Evolutionary conservation across 2,329 filamentous ascomycete species (phyloP), one percentile per base, ranked within the genome.

Genomic region (Bipolaris sorokiniana): DNA sequence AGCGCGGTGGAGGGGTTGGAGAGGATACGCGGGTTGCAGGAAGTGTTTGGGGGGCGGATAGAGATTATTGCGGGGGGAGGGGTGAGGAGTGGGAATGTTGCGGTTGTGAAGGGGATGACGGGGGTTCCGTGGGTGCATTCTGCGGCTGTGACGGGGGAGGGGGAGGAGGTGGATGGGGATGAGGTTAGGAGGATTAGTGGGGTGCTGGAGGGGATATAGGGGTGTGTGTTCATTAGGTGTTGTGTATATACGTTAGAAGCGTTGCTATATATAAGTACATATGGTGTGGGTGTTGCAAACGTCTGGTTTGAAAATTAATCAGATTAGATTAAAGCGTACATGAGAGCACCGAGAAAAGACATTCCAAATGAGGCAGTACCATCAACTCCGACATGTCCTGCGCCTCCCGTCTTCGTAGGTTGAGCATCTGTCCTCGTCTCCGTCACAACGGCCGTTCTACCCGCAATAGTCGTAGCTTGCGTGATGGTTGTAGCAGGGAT

Each of bases 21-120:
- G 2, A 56, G 51, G 40, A 67, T 83, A 3, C 56, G 49, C n/a
- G 41, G 61, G 38, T 56, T 80, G 26, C 68, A 77, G 28, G 44
- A 63, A 28, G 60, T 51, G 46, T 74, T 71, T 23, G 61, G 54
- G 26, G 72, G 48, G 10, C 73, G 65, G 28, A 72, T 83, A 31
- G 66, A 72, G 0, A 70, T 86, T 22, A 82, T 86, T 55, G 69
- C 80, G 15, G 83, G 83, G 0, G 83, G 83, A 37, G 81, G 82
- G 1, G 76, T 86, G 5, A 74, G 83, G 46, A 72, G 78, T 20
- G 63, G 42, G 5, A 84, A 84, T 69, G 54, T 82, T 31, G 59
- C 58, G 22, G 50, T 51, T 7, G 57, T 84, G 36, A 70, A 55
- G 48, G 45, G 55, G 9, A 62, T 56, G 23, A 74, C 75, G 2